Base-by-base conservation (phyloP, 805 yeast genomes). In the Wickerhamiella qilinensis region DNA sequence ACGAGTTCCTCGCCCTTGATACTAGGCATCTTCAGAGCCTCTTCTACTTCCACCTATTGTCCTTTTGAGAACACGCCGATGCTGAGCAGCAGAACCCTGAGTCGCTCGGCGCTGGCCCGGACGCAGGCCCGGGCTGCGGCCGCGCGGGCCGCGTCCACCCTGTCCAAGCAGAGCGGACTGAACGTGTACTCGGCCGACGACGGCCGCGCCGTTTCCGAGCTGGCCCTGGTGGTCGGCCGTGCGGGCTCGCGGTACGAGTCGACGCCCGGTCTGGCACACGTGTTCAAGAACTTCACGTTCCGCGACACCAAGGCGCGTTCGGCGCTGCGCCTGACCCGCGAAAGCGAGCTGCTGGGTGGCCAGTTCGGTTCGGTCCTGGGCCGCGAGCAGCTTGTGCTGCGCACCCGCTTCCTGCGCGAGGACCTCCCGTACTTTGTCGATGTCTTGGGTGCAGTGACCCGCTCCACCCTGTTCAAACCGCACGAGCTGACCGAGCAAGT, bases 281-380 rank as follows among this genome's bases (percentile, higher is more conserved):
- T 85, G 47, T 69, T 86, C 54, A 73, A 88, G 54, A 73, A 84
- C 61, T 85, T 75, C 61, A 78, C 77, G 53, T 91, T 79, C 68
- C 53, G 57, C 57, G 77, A 80, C 69, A 84, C 94, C 41, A 68
- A 68, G 45, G 60, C 73, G 51, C 83, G 84, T 61, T 79, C 95
- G 16, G 94, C 91, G 19, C 70, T 91, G 58, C 81, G 97, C 67
- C 69, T 86, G 55, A 80, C 85, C 56, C 81, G 98, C 64, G 98
- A 91, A 66, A 66, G 86, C 37, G 98, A 88, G 67, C 73, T 91
- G 48, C 69, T 88, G 48, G 97, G 98, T 50, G 97, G 94, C 57
- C 63, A 62, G 43, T 72, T 84, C 60, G 56, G 69, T 36, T 67
- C 93, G 33, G 53, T 56, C 41, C 77, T 84, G 51, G 75, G 81